A percentile compares a stretch with the other conserved stretches of the same genome.
phyloP scores from a whole-genome alignment of 768 basidiomycete genomes.

The Macrocybe gigantea region DNA sequence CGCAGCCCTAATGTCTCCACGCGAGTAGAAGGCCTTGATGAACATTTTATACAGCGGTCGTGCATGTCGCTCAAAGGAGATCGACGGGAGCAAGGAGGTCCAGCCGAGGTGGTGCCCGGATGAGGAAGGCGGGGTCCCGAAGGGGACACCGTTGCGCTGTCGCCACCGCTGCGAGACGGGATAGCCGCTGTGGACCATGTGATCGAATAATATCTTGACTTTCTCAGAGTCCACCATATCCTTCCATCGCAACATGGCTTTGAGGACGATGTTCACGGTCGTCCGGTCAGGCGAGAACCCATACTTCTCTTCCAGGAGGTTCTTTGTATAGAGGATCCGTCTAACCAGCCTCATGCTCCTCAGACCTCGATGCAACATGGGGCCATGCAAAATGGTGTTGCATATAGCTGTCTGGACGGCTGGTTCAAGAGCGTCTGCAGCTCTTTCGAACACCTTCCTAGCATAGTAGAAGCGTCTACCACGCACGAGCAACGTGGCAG shows the following conservation, averaged over 20 bases:
- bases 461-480: slow-evolving; percentile 39
- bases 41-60: slow-evolving; percentile 70
- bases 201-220: slow-evolving; percentile 58
- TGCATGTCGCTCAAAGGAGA: slow-evolving; percentile 56
- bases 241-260: slow-evolving; percentile 51
- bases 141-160: slow-evolving; percentile 31
- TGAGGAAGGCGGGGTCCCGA: slow-evolving; percentile 27
- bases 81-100: slow-evolving; percentile 32
- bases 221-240: slow-evolving; percentile 31
- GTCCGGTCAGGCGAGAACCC: slow-evolving; percentile 60
- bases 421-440: slow-evolving; percentile 19
- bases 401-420: slow-evolving; percentile 38
- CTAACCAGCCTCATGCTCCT: slow-evolving; percentile 42
- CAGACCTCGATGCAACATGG: slow-evolving; percentile 21
- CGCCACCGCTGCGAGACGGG: slow-evolving; percentile 32
- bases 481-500: slow-evolving; percentile 32
- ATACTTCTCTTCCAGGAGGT: slow-evolving; percentile 34
- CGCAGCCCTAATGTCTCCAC: slow-evolving; percentile 50
- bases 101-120: slow-evolving; percentile 10
- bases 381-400: slow-evolving; percentile 51
- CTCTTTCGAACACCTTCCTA: slow-evolving; percentile 30
- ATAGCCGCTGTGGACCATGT: slow-evolving; percentile 55
- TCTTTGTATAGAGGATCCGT: slow-evolving; percentile 32
- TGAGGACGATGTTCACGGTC: slow-evolving; percentile 66
- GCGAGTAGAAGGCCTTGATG: slow-evolving; percentile 53